Evolutionary conservation across 2,329 filamentous ascomycete genomes (phyloP).

Genomic region (Coniochaeta prunicola): DNA sequence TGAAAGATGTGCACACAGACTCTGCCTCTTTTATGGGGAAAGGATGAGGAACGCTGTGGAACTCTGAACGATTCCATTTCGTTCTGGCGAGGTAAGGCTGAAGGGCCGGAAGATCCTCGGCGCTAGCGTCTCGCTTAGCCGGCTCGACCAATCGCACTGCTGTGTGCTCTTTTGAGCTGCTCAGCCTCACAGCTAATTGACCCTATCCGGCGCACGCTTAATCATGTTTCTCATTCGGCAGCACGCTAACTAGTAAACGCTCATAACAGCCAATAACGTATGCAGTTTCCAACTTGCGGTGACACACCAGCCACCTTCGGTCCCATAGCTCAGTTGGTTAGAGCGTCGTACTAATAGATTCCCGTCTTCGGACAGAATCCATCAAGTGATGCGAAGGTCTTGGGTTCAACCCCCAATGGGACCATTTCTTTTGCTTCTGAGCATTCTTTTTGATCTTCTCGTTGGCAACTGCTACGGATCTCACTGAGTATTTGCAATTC

Average conservation of each 20-base stretch:
- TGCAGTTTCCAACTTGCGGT: background rate
- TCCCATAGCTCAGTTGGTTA: conserved; percentile 4
- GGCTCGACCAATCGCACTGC: background rate
- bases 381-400: conserved; percentile 3
- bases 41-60: background rate
- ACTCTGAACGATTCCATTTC: conserved; percentile 13
- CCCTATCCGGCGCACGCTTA: too few relatives aligned
- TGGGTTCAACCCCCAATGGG: conserved; percentile 1
- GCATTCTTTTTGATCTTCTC: too few relatives aligned
- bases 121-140: background rate
- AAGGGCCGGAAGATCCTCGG: background rate
- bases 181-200: too few relatives aligned
- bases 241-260: background rate
- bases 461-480: too few relatives aligned
- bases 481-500: too few relatives aligned
- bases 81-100: conserved; percentile 6
- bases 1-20: background rate
- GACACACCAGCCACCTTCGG: background rate
- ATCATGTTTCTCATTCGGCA: background rate
- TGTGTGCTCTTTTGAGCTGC: background rate
- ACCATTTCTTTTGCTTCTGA: background rate
- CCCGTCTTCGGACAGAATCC: background rate
- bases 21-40: conserved; percentile 2
- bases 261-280: background rate
- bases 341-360: conserved; percentile 3